Base-by-base conservation (phyloP, 192 early-diverging fungal genomes). In the Martensiomyces pterosporus region DNA sequence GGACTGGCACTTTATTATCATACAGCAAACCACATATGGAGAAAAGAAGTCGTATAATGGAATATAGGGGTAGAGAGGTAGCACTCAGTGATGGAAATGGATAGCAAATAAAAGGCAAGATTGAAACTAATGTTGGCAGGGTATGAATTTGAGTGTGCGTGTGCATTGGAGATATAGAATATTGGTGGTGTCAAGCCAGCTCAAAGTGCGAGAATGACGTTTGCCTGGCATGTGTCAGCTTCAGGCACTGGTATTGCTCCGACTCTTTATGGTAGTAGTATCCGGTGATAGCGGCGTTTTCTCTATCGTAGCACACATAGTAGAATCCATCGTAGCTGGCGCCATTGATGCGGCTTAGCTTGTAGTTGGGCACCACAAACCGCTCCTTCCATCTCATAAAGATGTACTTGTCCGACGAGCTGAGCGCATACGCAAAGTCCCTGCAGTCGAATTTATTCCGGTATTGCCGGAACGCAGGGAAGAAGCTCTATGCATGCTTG, bases 381-480 rank as follows among this genome's bases (percentile, higher is more conserved):
- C 84, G 85, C 62, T 90, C 88, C 82, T 90, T 90, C 88, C 88
- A 90, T 22, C 88, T 77, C 88, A 90, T 90, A 57, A 86, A 90
- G 7, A 90, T 67, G 42, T 45, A 51, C 29, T 78, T 73, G 75
- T 90, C 82, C 1, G 70, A 63, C 15, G 60, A 45, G 34, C 50
- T 56, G 45, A 82, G 81, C 48, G 60, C 47, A 60, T 70, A 77
- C 19, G 26, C 29, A 59, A 66, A 65, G 43, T 60, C 58, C 15
- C 37, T 39, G 43, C 52, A 18, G 45, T 71, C 63, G 32, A 79
- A 76, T 12, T 42, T 57, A 44, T 39, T 60, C 25, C 62, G 48
- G 43, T 73, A 53, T 27, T 49, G 54, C 29, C 42, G 48, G 43
- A 76, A 76, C 15, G 59, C 56, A n/a, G 68, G 36, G 40, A 78